Evolutionary conservation across 179 eudicot species (phyloP).

Genomic region (Actinidia polygama): DNA sequence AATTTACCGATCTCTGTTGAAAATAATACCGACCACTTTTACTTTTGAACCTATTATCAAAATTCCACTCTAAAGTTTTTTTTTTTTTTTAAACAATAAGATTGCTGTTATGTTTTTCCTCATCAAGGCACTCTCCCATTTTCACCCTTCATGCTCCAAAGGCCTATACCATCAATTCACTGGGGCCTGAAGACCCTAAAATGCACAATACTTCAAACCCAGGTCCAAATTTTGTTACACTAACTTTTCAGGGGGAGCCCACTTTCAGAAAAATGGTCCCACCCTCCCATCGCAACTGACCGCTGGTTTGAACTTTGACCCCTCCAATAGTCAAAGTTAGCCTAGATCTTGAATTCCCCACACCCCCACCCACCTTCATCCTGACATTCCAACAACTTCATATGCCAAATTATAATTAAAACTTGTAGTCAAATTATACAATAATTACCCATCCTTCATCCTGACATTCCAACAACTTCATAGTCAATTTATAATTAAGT

Average conservation of each 20-base stretch:
- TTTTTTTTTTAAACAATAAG: too few species aligned
- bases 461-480: conserved; percentile 12
- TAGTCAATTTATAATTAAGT: neutral
- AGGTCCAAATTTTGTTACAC: neutral
- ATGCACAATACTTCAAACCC: neutral
- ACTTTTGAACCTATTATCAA: too few species aligned
- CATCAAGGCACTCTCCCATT: neutral
- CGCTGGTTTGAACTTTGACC: neutral
- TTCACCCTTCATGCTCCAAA: too few species aligned
- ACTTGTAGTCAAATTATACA: neutral
- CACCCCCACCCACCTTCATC: neutral
- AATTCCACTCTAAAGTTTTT: too few species aligned
- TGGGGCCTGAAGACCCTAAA: neutral
- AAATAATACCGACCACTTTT: too few species aligned
- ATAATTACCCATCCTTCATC: neutral
- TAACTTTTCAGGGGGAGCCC: conserved; percentile 20
- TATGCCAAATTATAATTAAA: neutral
- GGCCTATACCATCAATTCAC: neutral
- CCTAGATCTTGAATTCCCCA: neutral
- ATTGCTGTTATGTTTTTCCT: too few species aligned
- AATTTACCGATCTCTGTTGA: too few species aligned
- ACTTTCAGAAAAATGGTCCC: conserved; percentile 6
- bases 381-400: conserved; percentile 12
- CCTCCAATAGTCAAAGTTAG: neutral
- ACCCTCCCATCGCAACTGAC: neutral